These are phyloP conservation scores for Metschnikowia baotianmanensis DNA, from an alignment of 805 yeast species.

Conservation along the genomic window DNA sequence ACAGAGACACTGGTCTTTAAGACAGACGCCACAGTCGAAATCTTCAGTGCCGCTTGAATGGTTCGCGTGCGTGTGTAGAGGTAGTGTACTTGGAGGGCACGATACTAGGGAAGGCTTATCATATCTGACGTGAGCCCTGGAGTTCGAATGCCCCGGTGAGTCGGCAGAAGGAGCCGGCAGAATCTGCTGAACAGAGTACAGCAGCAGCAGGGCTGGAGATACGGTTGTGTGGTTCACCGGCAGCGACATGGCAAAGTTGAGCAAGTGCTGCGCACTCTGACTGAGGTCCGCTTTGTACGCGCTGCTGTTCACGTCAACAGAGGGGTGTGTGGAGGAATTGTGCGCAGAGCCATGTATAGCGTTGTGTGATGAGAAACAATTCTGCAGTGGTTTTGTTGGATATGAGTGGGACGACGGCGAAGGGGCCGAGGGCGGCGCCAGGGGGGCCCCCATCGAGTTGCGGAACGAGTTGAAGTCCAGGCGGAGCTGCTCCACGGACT, in stretches of 20 bases:
- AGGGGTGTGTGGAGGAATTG: not conserved
- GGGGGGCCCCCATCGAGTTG: constrained; percentile 5
- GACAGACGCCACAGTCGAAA: constrained; percentile 62
- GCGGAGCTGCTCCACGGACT: constrained; percentile 43
- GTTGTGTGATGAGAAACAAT: not conserved
- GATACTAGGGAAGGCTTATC: constrained; percentile 2
- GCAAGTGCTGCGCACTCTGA: constrained; percentile 22
- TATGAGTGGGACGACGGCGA: constrained; percentile 7
- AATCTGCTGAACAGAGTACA: constrained; percentile 44
- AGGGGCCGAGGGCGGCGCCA: constrained; percentile 2
- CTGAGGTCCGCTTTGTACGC: constrained; percentile 16
- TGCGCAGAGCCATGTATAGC: too few species aligned
- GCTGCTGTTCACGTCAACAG: constrained; percentile 1
- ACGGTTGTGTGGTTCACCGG: constrained; percentile 15
- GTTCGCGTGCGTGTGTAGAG: not conserved
- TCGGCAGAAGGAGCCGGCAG: constrained; percentile 54
- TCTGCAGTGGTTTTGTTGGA: not conserved
- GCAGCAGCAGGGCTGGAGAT: constrained; percentile 26
- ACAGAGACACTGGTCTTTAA: constrained; percentile 67
- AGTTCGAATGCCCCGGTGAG: constrained; percentile 35
- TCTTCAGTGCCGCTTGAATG: constrained; percentile 18
- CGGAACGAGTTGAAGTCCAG: constrained; percentile 25
- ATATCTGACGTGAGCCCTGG: constrained; percentile 2
- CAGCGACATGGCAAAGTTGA: constrained; percentile 20
- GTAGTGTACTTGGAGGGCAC: too few species aligned